Conservation (phyloP, 2,329 filamentous ascomycete genomes). For the Coniochaeta sp. region DNA sequence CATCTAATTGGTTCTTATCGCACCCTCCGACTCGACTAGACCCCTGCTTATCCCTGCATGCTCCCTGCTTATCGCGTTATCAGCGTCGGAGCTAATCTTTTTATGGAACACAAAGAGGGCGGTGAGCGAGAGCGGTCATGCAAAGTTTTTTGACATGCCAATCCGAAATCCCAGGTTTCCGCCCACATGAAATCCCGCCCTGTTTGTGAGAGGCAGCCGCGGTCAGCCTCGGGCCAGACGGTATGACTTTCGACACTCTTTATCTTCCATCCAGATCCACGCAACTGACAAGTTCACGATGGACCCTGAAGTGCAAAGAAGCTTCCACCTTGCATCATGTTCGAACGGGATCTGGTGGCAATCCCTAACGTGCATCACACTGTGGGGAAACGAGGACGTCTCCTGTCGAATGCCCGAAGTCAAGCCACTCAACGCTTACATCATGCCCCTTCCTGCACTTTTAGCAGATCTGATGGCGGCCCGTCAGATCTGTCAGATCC, state of each 20-base stretch:
- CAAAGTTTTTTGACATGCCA: constrained; percentile 10
- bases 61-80: constrained; percentile 22
- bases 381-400: no score
- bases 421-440: no score
- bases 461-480: no score
- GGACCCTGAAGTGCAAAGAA: not conserved
- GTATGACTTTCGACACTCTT: no score
- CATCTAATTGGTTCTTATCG: constrained; percentile 16
- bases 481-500: no score
- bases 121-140: constrained; percentile 19
- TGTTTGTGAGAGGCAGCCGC: not conserved
- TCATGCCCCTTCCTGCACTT: no score
- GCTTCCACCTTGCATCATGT: not conserved
- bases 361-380: not conserved
- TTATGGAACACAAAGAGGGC: constrained; percentile 15
- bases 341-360: not conserved
- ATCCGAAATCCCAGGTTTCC: not conserved
- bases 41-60: constrained; percentile 10
- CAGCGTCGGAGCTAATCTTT: constrained; percentile 12
- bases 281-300: no score
- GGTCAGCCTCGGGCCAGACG: no score
- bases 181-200: not conserved
- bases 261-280: not conserved
- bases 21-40: constrained; percentile 11
- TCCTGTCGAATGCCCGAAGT: no score